These are phyloP conservation scores for Paramecium bursaria DNA, from an alignment of 73 alveolate species.

Conservation along the genomic window DNA sequence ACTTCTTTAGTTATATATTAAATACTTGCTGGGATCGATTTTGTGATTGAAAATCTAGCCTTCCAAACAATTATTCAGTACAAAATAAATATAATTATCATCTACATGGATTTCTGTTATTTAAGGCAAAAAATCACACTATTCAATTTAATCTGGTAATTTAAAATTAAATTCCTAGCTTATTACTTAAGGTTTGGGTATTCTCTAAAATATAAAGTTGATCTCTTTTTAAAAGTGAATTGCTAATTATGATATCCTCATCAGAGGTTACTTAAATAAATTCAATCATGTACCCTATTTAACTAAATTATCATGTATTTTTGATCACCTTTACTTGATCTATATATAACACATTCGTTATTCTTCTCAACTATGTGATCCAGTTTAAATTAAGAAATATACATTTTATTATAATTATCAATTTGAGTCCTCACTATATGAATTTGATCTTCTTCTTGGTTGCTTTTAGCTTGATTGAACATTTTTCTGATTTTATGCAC, in stretches of 20 bases:
- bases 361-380: slow-evolving; percentile 55
- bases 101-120: slow-evolving; percentile 31
- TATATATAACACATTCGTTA: slow-evolving; percentile 45
- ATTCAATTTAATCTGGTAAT: slow-evolving; percentile 7
- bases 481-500: no score
- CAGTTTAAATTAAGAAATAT: slow-evolving; percentile 44
- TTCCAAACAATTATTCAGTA: slow-evolving; percentile 3
- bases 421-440: no score
- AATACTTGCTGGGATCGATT: slow-evolving; percentile 33
- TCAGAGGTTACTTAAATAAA: slow-evolving; percentile 16
- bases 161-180: slow-evolving; percentile 65
- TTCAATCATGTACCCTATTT: slow-evolving; percentile 20
- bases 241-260: slow-evolving; percentile 4
- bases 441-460: no score
- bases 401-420: no score
- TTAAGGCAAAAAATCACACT: slow-evolving; percentile 24
- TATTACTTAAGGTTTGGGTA: slow-evolving; percentile 57
- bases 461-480: no score
- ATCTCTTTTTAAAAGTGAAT: slow-evolving; percentile 29
- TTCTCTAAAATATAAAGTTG: slow-evolving; percentile 61
- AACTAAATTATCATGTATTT: slow-evolving; percentile 24
- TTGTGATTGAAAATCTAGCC: slow-evolving; percentile 1
- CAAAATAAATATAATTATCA: background rate
- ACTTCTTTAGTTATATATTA: background rate
- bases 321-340: background rate